Conservation (phyloP, 441 rosid genomes). For the Kokia cookei region DNA sequence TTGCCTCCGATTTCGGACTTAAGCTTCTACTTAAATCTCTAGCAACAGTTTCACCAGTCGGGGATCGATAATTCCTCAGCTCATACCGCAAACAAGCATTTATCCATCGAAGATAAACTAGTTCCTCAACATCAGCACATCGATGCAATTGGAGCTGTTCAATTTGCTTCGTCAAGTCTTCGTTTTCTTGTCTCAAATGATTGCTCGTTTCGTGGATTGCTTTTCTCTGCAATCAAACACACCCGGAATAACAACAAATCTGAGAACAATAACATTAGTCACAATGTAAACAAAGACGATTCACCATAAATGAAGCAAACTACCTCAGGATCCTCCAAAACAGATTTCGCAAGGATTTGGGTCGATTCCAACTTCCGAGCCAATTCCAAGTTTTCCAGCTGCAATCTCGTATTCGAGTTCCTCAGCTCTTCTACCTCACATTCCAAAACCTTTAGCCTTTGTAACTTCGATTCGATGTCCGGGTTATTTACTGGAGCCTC, state of each 20-base stretch:
- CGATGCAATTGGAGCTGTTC: conserved; percentile 66
- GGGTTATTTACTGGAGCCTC: conserved; percentile 21
- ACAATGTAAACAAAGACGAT: neutral
- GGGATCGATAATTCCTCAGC: conserved; percentile 61
- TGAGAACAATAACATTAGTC: neutral
- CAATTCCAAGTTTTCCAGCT: conserved; percentile 60
- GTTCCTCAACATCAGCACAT: conserved; percentile 52
- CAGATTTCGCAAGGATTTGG: conserved; percentile 54
- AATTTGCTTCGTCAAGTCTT: conserved; percentile 43
- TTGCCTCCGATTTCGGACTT: conserved; percentile 71
- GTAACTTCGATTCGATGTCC: conserved; percentile 32
- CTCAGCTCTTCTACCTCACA: conserved; percentile 58
- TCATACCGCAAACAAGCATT: conserved; percentile 87
- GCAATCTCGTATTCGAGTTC: conserved; percentile 47
- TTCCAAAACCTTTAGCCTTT: conserved; percentile 61
- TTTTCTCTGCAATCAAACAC: conserved; percentile 37
- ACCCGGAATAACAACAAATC: neutral
- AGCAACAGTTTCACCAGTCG: conserved; percentile 62
- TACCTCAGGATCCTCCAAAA: conserved; percentile 57
- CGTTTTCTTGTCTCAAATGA: conserved; percentile 47
- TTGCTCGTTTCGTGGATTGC: conserved; percentile 36
- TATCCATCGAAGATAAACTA: conserved; percentile 85
- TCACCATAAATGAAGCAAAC: neutral
- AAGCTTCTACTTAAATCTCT: conserved; percentile 77
- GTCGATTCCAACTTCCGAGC: conserved; percentile 49